Percentiles rank a stretch among this genome's conserved stretches.
Evolutionary conservation across 331 rosid genomes (phyloP).

Genomic region (Spiraea crenata): DNA sequence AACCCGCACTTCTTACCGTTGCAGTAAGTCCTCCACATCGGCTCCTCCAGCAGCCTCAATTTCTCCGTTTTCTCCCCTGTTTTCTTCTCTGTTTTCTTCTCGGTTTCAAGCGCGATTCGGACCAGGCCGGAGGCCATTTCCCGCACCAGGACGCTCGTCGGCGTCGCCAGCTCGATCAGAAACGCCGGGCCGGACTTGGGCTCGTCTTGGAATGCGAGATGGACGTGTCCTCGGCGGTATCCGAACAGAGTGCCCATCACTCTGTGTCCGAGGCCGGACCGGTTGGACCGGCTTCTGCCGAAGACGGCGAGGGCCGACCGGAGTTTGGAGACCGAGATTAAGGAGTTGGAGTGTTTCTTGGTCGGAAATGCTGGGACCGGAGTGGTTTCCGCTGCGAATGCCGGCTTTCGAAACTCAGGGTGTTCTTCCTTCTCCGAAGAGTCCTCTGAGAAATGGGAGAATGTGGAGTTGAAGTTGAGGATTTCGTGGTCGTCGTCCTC

Average conservation of each 20-base stretch:
- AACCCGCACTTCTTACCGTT: constrained; percentile 80
- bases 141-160: constrained; percentile 66
- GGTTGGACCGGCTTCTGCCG: constrained; percentile 22
- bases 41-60: constrained; percentile 47
- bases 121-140: constrained; percentile 93
- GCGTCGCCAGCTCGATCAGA: constrained; percentile 66
- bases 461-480: constrained; percentile 41
- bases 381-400: constrained; percentile 2
- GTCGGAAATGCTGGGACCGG: constrained; percentile 1
- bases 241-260: constrained; percentile 83
- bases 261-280: constrained; percentile 33
- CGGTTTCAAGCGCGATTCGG: constrained; percentile 72
- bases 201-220: constrained; percentile 67
- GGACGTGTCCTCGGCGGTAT: constrained; percentile 67
- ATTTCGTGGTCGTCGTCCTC: constrained; percentile 40
- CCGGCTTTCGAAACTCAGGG: constrained; percentile 19
- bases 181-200: constrained; percentile 56
- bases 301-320: constrained; percentile 50
- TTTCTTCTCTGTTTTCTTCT: constrained; percentile 32
- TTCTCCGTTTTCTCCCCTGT: constrained; percentile 35
- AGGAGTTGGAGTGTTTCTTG: constrained; percentile 17
- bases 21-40: constrained; percentile 74
- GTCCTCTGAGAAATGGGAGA: constrained; percentile 43
- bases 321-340: constrained; percentile 42
- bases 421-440: constrained; percentile 14